Base-by-base conservation (phyloP, 371 early-diverging fungal genomes). In the Apophysomyces sp. region DNA sequence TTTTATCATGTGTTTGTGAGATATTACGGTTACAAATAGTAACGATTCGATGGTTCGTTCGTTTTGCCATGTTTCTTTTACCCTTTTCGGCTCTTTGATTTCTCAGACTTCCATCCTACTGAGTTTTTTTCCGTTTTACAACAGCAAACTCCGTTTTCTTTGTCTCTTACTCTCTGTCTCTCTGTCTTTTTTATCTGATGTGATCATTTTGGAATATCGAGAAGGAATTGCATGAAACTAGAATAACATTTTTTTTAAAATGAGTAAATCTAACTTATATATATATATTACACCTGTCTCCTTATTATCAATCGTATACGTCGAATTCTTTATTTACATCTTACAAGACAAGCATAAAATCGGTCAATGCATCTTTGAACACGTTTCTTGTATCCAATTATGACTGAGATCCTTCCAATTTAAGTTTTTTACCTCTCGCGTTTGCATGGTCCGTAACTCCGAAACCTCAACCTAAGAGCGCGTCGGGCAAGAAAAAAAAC, bases 391-490 rank as follows among this genome's bases (percentile, higher is more conserved):
- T 44, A 21, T 18, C 49, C 49, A 18, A 18, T 9, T n/a, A 13
- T 44, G 49, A 44, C 6, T 21, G 21, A n/a, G 21, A 44, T 44
- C 49, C n/a, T 44, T n/a, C 49, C 49, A 44, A n/a, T 18, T 21
- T 3, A 21, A 44, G 21, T 44, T 21, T 44, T 44, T 21, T 41
- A n/a, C 21, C 21, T n/a, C 21, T 44, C 49, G 49, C 49, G 2
- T 18, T 44, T 44, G 49, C 49, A 44, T 44, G 49, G 21, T 44
- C 49, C 49, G 16, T 44, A 44, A 44, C 49, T 44, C 49, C 49
- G 49, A 44, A 3, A 21, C 5, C 9, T 9, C 8, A 44, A 9
- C 21, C 9, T 44, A 44, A 44, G 49, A 44, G 49, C 49, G 16
- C 9, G 49, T 44, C 49, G 49, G 49, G 21, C 21, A 21, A 18